A percentile compares a stretch with the other conserved stretches of the same genome.
Conservation (phyloP, 2,329 filamentous ascomycete genomes). For the Cordyceps fumosorosea region DNA sequence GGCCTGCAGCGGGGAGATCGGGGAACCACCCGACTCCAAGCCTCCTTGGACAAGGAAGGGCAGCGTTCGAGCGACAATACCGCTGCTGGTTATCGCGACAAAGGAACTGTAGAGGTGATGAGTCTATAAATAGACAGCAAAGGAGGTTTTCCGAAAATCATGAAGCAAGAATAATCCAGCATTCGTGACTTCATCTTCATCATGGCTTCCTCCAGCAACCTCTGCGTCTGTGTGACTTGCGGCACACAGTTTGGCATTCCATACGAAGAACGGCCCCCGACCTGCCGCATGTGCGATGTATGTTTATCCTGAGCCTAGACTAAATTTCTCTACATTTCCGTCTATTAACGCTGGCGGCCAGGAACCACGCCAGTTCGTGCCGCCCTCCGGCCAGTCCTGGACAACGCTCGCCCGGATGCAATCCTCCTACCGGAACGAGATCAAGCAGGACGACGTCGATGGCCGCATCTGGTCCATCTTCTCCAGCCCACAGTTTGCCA, state of each 20-base stretch:
- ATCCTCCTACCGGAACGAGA: conserved; percentile 45
- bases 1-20: not conserved
- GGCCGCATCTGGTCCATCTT: conserved; percentile 38
- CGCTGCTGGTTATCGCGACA: not conserved
- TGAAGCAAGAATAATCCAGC: not conserved
- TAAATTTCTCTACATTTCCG: too few species aligned
- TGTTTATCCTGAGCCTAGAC: not conserved
- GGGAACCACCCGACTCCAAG: not conserved
- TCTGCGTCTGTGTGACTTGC: conserved; percentile 55
- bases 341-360: not conserved
- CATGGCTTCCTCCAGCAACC: not conserved
- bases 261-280: conserved; percentile 40
- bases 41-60: not conserved
- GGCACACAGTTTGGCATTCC: conserved; percentile 55
- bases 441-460: conserved; percentile 41
- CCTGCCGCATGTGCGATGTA: conserved; percentile 62
- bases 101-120: not conserved
- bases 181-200: not conserved
- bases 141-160: not conserved
- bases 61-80: not conserved
- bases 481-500: conserved; percentile 56
- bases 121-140: not conserved
- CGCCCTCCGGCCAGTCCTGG: conserved; percentile 48
- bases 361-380: conserved; percentile 65
- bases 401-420: conserved; percentile 48